These are phyloP conservation scores for Kregervanrija fluxuum DNA, from an alignment of 805 yeast species.

Conservation along the genomic window DNA sequence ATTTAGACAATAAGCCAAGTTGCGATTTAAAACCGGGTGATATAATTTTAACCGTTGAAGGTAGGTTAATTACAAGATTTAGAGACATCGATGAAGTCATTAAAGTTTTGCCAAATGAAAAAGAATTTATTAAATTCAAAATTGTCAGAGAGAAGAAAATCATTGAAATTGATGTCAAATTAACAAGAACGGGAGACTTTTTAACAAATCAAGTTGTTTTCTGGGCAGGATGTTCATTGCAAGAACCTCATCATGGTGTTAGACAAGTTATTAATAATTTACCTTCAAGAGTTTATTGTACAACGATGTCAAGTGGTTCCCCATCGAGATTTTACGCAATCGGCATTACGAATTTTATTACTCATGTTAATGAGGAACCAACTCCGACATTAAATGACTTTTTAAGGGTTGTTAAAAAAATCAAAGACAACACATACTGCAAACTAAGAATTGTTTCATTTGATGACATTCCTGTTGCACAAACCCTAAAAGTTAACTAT, in stretches of 20 bases:
- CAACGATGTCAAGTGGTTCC: slow-evolving; percentile 68
- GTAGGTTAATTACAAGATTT: slow-evolving; percentile 52
- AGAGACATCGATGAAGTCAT: slow-evolving; percentile 52
- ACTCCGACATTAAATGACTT: slow-evolving; percentile 68
- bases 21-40: slow-evolving; percentile 56
- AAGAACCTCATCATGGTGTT: slow-evolving; percentile 89
- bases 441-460: slow-evolving; percentile 75
- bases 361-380: slow-evolving; percentile 75
- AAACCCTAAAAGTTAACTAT: slow-evolving; percentile 77
- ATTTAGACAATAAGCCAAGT: slow-evolving; percentile 21
- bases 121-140: slow-evolving; percentile 40
- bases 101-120: slow-evolving; percentile 29
- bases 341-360: slow-evolving; percentile 73
- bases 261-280: slow-evolving; percentile 71
- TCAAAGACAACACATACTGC: slow-evolving; percentile 76
- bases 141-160: slow-evolving; percentile 68
- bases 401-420: slow-evolving; percentile 53
- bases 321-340: slow-evolving; percentile 82
- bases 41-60: slow-evolving; percentile 66
- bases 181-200: slow-evolving; percentile 50
- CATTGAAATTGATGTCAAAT: slow-evolving; percentile 53
- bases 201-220: slow-evolving; percentile 60
- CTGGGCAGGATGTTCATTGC: slow-evolving; percentile 82
- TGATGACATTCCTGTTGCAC: slow-evolving; percentile 82
- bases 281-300: slow-evolving; percentile 81